phyloP scores from a whole-genome alignment of 2,329 filamentous ascomycete genomes.

The Gnomoniopsis smithogilvyi region DNA sequence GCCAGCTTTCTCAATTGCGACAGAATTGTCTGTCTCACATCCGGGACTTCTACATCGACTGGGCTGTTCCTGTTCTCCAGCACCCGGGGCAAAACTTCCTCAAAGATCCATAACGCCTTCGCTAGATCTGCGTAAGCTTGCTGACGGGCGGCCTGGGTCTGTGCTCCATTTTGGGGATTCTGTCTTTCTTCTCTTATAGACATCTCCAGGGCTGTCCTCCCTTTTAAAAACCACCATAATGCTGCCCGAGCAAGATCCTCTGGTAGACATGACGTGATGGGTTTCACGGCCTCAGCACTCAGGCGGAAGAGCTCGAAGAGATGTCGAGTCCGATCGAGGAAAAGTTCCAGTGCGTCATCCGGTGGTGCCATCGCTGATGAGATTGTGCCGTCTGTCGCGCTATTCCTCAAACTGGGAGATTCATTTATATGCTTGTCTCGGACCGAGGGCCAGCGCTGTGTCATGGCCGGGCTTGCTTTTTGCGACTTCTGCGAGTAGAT shows the following conservation, averaged over 20 bases:
- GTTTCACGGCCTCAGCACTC: slow-evolving; percentile 70
- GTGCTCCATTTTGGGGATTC: slow-evolving; percentile 49
- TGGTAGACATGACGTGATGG: slow-evolving; percentile 60
- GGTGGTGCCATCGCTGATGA: slow-evolving; percentile 34
- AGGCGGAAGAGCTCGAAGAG: slow-evolving; percentile 73
- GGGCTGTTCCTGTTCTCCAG: slow-evolving; percentile 38
- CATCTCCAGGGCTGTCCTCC: slow-evolving; percentile 70
- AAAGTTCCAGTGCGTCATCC: slow-evolving; percentile 67
- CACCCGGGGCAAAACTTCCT: slow-evolving; percentile 50
- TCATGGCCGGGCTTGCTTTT: slow-evolving; percentile 11
- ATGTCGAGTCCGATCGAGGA: slow-evolving; percentile 68
- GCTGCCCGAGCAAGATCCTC: slow-evolving; percentile 69
- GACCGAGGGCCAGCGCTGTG: slow-evolving; percentile 23
- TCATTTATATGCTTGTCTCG: slow-evolving; percentile 21
- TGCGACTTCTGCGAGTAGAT: slow-evolving; percentile 26
- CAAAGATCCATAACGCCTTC: slow-evolving; percentile 80
- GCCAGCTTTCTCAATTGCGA: slow-evolving; percentile 70
- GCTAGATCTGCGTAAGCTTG: slow-evolving; percentile 84
- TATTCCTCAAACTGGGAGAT: slow-evolving; percentile 22
- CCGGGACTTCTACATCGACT: slow-evolving; percentile 45
- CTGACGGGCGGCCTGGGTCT: slow-evolving; percentile 55
- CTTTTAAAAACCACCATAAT: slow-evolving; percentile 88
- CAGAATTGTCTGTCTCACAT: slow-evolving; percentile 53
- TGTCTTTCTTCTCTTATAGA: slow-evolving; percentile 64
- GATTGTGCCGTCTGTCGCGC: background rate